Evolutionary conservation across 2,329 filamentous ascomycete species (phyloP).

Genomic region (Diplocarpon rosae): DNA sequence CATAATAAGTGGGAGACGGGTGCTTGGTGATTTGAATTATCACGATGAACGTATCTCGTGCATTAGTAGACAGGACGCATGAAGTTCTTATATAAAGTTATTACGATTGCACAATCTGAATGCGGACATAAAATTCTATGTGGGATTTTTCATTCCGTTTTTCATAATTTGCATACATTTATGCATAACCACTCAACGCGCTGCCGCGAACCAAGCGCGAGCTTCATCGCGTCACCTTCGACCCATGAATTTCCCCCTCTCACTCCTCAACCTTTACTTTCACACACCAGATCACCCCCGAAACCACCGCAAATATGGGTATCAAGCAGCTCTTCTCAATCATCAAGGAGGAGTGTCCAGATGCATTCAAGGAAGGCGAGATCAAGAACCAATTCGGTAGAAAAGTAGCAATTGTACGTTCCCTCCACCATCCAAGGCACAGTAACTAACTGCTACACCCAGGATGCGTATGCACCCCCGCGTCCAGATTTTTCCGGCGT

Average conservation of each 20-base stretch:
- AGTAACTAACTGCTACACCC: constrained; percentile 12
- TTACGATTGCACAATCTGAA: no score
- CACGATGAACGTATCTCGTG: no score
- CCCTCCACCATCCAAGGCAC: not conserved
- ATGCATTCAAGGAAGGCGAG: constrained; percentile 88
- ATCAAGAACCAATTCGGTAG: constrained; percentile 99
- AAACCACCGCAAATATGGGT: constrained; percentile 36
- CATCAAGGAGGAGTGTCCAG: constrained; percentile 88
- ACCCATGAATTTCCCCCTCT: not conserved
- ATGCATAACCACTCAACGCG: constrained; percentile 16
- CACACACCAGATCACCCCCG: constrained; percentile 2
- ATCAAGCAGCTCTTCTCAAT: constrained; percentile 68
- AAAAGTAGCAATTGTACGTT: constrained; percentile 88
- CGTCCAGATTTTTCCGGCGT: not conserved
- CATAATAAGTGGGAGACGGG: no score
- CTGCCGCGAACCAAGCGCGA: constrained; percentile 10
- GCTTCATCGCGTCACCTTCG: constrained; percentile 16
- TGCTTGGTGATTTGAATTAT: no score
- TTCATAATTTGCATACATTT: not conserved
- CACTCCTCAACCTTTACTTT: no score
- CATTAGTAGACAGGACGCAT: no score
- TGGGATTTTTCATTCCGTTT: no score
- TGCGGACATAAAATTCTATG: no score
- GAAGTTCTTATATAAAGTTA: no score
- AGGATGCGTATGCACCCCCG: constrained; percentile 42